phyloP scores from a whole-genome alignment of 805 yeast species.

The Barnettozyma sp. region DNA sequence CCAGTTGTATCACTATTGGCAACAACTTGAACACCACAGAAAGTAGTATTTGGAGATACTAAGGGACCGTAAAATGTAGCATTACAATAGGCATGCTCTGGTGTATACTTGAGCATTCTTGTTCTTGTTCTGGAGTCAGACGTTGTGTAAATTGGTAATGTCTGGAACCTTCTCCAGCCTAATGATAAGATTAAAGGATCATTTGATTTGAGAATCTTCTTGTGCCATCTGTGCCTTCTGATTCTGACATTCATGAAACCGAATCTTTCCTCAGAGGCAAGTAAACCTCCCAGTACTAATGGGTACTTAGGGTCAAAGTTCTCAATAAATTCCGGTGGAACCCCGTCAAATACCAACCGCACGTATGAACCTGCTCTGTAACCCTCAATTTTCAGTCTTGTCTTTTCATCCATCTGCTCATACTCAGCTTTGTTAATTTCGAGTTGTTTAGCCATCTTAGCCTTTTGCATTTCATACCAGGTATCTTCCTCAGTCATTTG shows the following conservation, averaged over 20 bases:
- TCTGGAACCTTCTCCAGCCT: slow-evolving; percentile 99
- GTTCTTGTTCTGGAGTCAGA: slow-evolving; percentile 96
- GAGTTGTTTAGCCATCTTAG: slow-evolving; percentile 91
- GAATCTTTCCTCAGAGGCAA: slow-evolving; percentile 86
- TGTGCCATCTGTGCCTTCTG: slow-evolving; percentile 99
- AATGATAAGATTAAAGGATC: slow-evolving; percentile 91
- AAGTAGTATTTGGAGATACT: slow-evolving; percentile 95
- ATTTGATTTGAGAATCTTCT: slow-evolving; percentile 86
- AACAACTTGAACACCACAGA: slow-evolving; percentile 89
- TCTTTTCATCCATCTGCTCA: slow-evolving; percentile 65
- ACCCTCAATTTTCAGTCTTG: slow-evolving; percentile 82
- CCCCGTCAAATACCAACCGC: slow-evolving; percentile 68
- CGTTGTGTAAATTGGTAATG: slow-evolving; percentile 91
- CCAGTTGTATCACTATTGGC: slow-evolving; percentile 81
- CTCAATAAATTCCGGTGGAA: slow-evolving; percentile 88
- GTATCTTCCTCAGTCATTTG: slow-evolving; percentile 85
- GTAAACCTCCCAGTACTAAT: slow-evolving; percentile 80
- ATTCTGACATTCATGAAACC: slow-evolving; percentile 90
- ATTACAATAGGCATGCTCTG: slow-evolving; percentile 94
- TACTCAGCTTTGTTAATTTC: slow-evolving; percentile 85
- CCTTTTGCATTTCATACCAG: slow-evolving; percentile 96
- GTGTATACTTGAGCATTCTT: slow-evolving; percentile 96
- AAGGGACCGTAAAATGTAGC: slow-evolving; percentile 96
- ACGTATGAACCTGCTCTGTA: slow-evolving; percentile 91
- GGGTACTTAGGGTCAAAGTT: slow-evolving; percentile 84